Evolutionary conservation across 495 filamentous ascomycete species (phyloP).

Genomic region (Paragyromitra xinjiangensis): DNA sequence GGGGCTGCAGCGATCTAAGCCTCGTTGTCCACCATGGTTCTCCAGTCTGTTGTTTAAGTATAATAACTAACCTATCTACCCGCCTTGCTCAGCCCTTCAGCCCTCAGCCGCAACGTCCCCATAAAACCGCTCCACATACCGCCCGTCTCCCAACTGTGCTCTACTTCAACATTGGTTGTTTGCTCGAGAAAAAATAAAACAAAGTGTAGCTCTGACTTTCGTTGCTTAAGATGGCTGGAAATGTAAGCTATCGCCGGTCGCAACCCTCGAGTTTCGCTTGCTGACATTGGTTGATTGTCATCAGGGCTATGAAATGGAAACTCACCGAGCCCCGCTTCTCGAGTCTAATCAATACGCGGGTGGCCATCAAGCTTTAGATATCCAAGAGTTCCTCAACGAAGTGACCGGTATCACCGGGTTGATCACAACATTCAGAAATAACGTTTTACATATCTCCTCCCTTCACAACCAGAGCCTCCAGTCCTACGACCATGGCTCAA

Average conservation of each 20-base stretch:
- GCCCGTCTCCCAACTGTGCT: slow-evolving; percentile 3
- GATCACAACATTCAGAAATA: slow-evolving; percentile 51
- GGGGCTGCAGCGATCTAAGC: slow-evolving; percentile 39
- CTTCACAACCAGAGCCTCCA: slow-evolving; percentile 54
- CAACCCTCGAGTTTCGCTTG: slow-evolving; percentile 17
- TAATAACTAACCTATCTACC: slow-evolving; percentile 15
- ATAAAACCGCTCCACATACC: slow-evolving; percentile 33
- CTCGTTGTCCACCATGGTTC: slow-evolving; percentile 34
- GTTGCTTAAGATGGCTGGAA: slow-evolving; percentile 35
- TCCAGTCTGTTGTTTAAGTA: slow-evolving; percentile 40
- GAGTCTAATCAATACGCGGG: slow-evolving; percentile 46
- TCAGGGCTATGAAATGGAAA: slow-evolving; percentile 54
- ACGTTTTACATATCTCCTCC: slow-evolving; percentile 48
- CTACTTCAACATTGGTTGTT: slow-evolving; percentile 24
- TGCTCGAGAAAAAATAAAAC: slow-evolving; percentile 12
- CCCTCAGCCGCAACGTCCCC: slow-evolving; percentile 49
- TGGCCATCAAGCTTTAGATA: slow-evolving; percentile 50
- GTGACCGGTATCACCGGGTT: slow-evolving; percentile 46
- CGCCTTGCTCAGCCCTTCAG: slow-evolving; percentile 38
- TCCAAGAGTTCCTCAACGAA: slow-evolving; percentile 54
- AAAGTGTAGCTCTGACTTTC: slow-evolving; percentile 19
- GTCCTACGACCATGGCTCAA: slow-evolving; percentile 52
- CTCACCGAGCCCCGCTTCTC: slow-evolving; percentile 51
- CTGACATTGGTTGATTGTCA: slow-evolving; percentile 22
- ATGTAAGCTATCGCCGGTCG: slow-evolving; percentile 16